Conservation (phyloP, 169 alveolate species). For the Pseudocohnilembus persalinus region DNA sequence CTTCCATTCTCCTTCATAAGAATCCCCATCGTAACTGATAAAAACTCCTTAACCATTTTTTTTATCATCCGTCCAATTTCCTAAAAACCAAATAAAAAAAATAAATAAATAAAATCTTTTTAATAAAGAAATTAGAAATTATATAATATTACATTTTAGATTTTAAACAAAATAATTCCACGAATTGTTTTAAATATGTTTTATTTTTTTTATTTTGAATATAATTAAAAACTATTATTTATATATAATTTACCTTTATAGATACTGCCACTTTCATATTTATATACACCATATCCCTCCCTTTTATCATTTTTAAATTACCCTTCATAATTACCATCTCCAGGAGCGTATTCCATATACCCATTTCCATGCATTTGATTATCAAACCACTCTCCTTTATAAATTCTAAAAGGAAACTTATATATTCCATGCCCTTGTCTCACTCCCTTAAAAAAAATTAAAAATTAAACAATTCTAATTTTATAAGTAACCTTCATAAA, state of each 20-base stretch:
- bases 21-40: background rate
- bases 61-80: background rate
- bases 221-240: too few relatives aligned
- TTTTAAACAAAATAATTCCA: too few relatives aligned
- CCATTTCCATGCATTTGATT: background rate
- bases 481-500: too few relatives aligned
- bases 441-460: too few relatives aligned
- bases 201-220: too few relatives aligned
- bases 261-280: background rate
- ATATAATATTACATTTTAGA: too few relatives aligned
- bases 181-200: too few relatives aligned
- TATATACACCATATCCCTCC: background rate
- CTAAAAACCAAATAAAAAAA: background rate
- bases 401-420: background rate
- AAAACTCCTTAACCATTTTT: background rate
- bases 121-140: too few relatives aligned
- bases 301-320: background rate
- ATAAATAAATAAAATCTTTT: too few relatives aligned
- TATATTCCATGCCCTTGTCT: background rate
- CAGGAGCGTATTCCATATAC: background rate
- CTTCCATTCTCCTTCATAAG: slow-evolving; percentile 31
- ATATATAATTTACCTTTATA: background rate
- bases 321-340: background rate
- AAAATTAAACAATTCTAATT: too few relatives aligned
- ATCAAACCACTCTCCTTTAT: background rate